phyloP scores from a whole-genome alignment of 148 eudicot genomes.

The Vaccinium darrowii region DNA sequence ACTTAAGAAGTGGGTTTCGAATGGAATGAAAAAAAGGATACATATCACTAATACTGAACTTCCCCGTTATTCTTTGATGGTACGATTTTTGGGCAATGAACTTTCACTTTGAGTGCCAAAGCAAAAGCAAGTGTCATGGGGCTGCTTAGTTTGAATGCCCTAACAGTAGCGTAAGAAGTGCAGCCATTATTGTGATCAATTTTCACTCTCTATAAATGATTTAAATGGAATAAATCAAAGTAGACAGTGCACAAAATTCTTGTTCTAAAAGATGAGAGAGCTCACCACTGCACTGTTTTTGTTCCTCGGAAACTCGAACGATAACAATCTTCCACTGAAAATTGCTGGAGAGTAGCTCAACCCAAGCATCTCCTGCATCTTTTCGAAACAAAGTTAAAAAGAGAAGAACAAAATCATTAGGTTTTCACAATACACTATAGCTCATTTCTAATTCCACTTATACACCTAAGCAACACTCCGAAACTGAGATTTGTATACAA shows the following conservation, averaged over 20 bases:
- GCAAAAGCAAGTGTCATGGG: not conserved
- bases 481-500: not conserved
- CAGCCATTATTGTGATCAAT: not conserved
- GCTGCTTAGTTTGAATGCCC: not conserved
- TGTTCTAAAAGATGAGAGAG: not conserved
- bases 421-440: not conserved
- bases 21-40: not conserved
- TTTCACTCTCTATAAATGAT: not conserved
- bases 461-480: not conserved
- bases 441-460: not conserved
- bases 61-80: not conserved
- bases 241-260: not conserved
- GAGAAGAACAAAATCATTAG: not conserved
- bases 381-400: not conserved
- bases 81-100: not conserved
- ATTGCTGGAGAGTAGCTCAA: conserved; percentile 29
- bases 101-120: not conserved
- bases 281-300: conserved; percentile 52
- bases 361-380: conserved; percentile 30
- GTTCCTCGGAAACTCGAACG: conserved; percentile 24
- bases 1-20: not conserved
- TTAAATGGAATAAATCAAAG: not conserved
- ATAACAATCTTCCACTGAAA: conserved; percentile 31
- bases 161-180: not conserved
- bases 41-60: not conserved